These are phyloP conservation scores for Aspergillus funiculosus DNA, from an alignment of 495 filamentous ascomycete species.

Conservation along the genomic window DNA sequence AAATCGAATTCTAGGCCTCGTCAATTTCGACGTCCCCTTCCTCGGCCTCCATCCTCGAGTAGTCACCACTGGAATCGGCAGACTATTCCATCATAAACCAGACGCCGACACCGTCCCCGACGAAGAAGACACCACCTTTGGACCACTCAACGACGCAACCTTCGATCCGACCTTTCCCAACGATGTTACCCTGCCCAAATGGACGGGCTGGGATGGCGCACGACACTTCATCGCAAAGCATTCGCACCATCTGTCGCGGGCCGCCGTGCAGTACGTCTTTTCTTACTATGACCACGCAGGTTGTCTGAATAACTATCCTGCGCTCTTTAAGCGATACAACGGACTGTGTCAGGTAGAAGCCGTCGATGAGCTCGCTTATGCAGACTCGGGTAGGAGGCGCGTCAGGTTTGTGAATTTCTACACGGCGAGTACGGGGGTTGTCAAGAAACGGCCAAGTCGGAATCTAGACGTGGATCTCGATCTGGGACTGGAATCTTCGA, in stretches of 20 bases:
- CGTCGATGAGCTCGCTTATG: conserved; percentile 32
- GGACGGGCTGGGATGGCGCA: conserved; percentile 59
- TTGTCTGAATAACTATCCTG: conserved; percentile 68
- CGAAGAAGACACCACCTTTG: conserved; percentile 2
- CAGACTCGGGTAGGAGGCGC: conserved; percentile 32
- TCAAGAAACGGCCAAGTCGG: conserved; percentile 30
- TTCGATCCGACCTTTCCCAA: conserved; percentile 71
- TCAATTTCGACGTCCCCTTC: conserved; percentile 84
- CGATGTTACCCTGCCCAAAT: conserved; percentile 58
- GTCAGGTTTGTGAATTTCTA: conserved; percentile 89
- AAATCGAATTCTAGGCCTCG: conserved; percentile 69
- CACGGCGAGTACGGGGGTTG: conserved; percentile 69
- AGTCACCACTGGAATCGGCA: conserved; percentile 69
- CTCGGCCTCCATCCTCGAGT: conserved; percentile 87
- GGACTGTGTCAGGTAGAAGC: conserved; percentile 64
- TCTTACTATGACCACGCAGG: conserved; percentile 81
- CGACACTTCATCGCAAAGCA: conserved; percentile 80
- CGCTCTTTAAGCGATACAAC: conserved; percentile 63
- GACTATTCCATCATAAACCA: conserved; percentile 60
- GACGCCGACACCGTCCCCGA: conserved; percentile 23
- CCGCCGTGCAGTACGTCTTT: conserved; percentile 65
- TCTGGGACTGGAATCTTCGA: not conserved
- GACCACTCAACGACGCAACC: conserved; percentile 2
- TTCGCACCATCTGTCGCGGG: conserved; percentile 58
- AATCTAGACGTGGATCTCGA: not conserved